Evolutionary conservation across 1,139 yeast genomes (phyloP).

Genomic region (Magnusiomyces clavatus): DNA sequence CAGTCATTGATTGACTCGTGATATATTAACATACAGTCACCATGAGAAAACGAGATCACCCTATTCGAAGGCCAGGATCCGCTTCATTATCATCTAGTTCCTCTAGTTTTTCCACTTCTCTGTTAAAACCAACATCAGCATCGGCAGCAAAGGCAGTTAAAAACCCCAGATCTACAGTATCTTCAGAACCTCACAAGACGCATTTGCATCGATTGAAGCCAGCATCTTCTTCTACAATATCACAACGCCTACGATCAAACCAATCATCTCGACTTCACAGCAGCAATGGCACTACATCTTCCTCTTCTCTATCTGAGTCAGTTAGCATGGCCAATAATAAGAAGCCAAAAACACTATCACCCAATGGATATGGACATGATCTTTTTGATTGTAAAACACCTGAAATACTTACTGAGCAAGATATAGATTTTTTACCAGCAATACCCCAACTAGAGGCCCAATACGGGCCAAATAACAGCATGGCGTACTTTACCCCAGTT

Average conservation of each 20-base stretch:
- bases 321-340: too few relatives aligned
- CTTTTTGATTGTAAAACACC: not conserved
- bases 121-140: constrained; percentile 1
- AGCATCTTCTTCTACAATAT: too few relatives aligned
- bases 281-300: too few relatives aligned
- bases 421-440: constrained; percentile 4
- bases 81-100: not conserved
- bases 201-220: too few relatives aligned
- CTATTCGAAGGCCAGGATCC: too few relatives aligned
- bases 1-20: not conserved
- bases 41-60: too few relatives aligned
- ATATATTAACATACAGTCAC: not conserved
- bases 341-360: not conserved
- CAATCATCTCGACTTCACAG: too few relatives aligned
- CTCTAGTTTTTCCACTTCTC: not conserved
- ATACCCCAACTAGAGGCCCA: not conserved
- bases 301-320: too few relatives aligned
- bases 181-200: not conserved
- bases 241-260: too few relatives aligned
- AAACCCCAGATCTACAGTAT: not conserved
- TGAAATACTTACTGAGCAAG: not conserved
- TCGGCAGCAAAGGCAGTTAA: not conserved
- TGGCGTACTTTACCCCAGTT: not conserved
- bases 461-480: not conserved
- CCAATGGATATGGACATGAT: too few relatives aligned